Conservation (phyloP, 2,329 filamentous ascomycete species). For the Myriosclerotinia curreyana region DNA sequence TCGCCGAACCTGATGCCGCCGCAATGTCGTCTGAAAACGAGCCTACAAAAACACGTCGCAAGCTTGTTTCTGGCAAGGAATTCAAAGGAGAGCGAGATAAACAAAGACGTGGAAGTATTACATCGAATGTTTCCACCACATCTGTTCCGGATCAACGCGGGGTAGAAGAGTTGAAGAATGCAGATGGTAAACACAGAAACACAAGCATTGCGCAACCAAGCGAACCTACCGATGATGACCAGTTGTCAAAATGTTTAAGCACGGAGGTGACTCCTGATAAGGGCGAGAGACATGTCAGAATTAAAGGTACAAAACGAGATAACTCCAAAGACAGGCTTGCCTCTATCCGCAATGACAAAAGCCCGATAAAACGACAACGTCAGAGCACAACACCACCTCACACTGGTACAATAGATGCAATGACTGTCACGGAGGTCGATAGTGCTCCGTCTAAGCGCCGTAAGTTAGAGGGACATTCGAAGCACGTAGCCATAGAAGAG, state of each 20-base stretch:
- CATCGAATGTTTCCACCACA: slow-evolving; percentile 53
- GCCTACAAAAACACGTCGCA: slow-evolving; percentile 56
- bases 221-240: slow-evolving; percentile 12
- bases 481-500: slow-evolving; percentile 29
- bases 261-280: slow-evolving; percentile 28
- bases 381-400: slow-evolving; percentile 58
- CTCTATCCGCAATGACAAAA: slow-evolving; percentile 47
- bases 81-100: slow-evolving; percentile 55
- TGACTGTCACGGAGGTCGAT: slow-evolving; percentile 50
- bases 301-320: slow-evolving; percentile 60
- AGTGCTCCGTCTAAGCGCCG: slow-evolving; percentile 55
- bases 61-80: slow-evolving; percentile 62
- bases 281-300: slow-evolving; percentile 46
- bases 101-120: slow-evolving; percentile 54
- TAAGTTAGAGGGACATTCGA: slow-evolving; percentile 47
- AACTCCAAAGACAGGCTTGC: slow-evolving; percentile 56
- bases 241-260: slow-evolving; percentile 23
- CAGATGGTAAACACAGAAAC: slow-evolving; percentile 45
- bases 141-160: slow-evolving; percentile 48
- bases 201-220: slow-evolving; percentile 28
- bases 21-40: slow-evolving; percentile 49
- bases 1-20: slow-evolving; percentile 53
- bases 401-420: slow-evolving; percentile 43
- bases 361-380: slow-evolving; percentile 55
- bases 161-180: slow-evolving; percentile 47